Evolutionary conservation across 2,329 filamentous ascomycete genomes (phyloP).

Genomic region (Colletotrichum spinosum): DNA sequence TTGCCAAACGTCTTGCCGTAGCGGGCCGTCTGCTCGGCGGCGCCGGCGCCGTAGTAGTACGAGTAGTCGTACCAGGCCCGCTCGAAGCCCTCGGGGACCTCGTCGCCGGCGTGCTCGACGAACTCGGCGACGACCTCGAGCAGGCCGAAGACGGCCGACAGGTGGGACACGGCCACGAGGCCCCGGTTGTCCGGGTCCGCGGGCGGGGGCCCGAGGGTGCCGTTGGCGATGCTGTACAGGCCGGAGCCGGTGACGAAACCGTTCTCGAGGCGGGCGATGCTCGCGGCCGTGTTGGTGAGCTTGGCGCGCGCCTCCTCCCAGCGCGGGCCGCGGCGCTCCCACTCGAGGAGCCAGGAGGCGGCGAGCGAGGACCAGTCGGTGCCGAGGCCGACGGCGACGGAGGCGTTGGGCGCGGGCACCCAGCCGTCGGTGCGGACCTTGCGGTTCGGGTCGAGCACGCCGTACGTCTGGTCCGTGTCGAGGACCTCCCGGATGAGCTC

Average conservation of each 20-base stretch:
- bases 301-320: conserved; percentile 65
- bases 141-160: conserved; percentile 69
- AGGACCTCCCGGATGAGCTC: conserved; percentile 64
- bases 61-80: conserved; percentile 70
- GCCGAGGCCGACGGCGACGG: conserved; percentile 52
- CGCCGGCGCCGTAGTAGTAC: conserved; percentile 64
- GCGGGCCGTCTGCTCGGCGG: conserved; percentile 61
- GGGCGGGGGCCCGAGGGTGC: conserved; percentile 63
- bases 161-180: conserved; percentile 63
- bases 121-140: conserved; percentile 69
- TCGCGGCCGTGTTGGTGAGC: conserved; percentile 59
- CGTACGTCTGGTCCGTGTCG: conserved; percentile 64
- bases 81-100: conserved; percentile 61
- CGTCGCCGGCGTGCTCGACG: conserved; percentile 59
- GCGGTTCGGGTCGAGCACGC: conserved; percentile 65
- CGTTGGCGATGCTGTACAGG: conserved; percentile 61
- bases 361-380: background rate
- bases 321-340: conserved; percentile 65
- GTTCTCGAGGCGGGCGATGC: conserved; percentile 66
- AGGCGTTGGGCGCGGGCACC: conserved; percentile 53
- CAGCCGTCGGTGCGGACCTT: conserved; percentile 68
- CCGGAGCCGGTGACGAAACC: conserved; percentile 69
- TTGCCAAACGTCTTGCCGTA: conserved; percentile 64
- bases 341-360: conserved; percentile 56
- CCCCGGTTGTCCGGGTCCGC: conserved; percentile 64